Conservation (phyloP, 306 rosid genomes). For the Quercus robur region DNA sequence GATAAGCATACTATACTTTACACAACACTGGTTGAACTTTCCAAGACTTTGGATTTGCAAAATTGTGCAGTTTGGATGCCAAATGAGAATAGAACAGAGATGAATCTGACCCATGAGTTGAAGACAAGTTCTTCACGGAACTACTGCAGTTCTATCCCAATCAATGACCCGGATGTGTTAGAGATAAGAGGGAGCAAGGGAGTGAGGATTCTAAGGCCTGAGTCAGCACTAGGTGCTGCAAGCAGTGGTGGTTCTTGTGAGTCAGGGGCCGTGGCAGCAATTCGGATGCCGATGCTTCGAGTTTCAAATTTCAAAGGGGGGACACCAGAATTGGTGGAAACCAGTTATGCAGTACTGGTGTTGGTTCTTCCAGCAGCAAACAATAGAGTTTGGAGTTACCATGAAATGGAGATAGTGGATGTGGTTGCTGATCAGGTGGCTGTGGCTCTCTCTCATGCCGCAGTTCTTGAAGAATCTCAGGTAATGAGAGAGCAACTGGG, state of each 20-base stretch:
- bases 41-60: slow-evolving; percentile 84
- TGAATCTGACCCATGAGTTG: slow-evolving; percentile 86
- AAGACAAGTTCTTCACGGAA: slow-evolving; percentile 33
- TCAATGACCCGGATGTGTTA: slow-evolving; percentile 63
- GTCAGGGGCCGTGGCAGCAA: slow-evolving; percentile 82
- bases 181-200: slow-evolving; percentile 58
- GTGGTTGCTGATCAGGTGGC: slow-evolving; percentile 99
- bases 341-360: slow-evolving; percentile 85
- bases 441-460: slow-evolving; percentile 98
- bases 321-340: slow-evolving; percentile 76
- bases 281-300: slow-evolving; percentile 99
- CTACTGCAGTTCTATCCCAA: slow-evolving; percentile 52
- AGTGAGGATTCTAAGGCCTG: slow-evolving; percentile 63
- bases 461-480: slow-evolving; percentile 96
- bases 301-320: slow-evolving; percentile 94
- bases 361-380: slow-evolving; percentile 81
- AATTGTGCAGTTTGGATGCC: slow-evolving; percentile 99
- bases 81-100: slow-evolving; percentile 69
- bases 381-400: slow-evolving; percentile 78
- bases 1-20: slow-evolving; percentile 78
- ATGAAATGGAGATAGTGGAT: slow-evolving; percentile 87
- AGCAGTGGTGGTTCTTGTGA: slow-evolving; percentile 61
- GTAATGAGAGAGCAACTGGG: slow-evolving; percentile 94
- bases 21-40: slow-evolving; percentile 88
- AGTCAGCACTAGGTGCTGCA: slow-evolving; percentile 70